Evolutionary conservation across 108 stramenopile genomes (phyloP).

Genomic region (Discostella pseudostelligera): DNA sequence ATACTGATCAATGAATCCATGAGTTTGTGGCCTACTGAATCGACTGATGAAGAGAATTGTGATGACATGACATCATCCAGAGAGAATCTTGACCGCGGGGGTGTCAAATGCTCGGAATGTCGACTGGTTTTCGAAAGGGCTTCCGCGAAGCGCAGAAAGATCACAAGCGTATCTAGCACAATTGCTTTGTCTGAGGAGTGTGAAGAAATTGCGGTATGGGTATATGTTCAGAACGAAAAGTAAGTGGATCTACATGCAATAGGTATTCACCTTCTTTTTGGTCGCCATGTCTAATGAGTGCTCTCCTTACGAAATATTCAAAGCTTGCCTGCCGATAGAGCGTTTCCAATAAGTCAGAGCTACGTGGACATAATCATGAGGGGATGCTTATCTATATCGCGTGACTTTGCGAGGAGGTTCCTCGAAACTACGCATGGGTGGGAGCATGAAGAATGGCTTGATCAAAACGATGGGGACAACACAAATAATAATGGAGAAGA

Average conservation of each 20-base stretch:
- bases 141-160: slow-evolving; percentile 11
- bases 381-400: slow-evolving; percentile 61
- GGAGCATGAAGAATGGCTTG: slow-evolving; percentile 46
- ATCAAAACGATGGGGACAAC: background rate
- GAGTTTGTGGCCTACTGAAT: slow-evolving; percentile 13
- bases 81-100: slow-evolving; percentile 4
- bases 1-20: slow-evolving; percentile 2
- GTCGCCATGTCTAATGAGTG: background rate
- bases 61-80: background rate
- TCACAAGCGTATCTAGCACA: background rate
- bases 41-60: background rate
- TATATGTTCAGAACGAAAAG: slow-evolving; percentile 54
- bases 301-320: background rate
- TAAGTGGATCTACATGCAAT: background rate
- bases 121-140: slow-evolving; percentile 28
- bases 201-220: slow-evolving; percentile 51
- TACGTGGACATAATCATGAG: slow-evolving; percentile 73
- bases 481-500: background rate
- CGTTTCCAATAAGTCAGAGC: slow-evolving; percentile 63
- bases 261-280: background rate
- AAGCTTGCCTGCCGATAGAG: slow-evolving; percentile 21
- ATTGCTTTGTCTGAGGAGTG: background rate
- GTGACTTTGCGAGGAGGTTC: slow-evolving; percentile 54
- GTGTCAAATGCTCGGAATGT: slow-evolving; percentile 31
- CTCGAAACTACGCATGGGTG: slow-evolving; percentile 61